Percentiles rank a stretch among this genome's conserved stretches.
Conservation (phyloP, 441 rosid genomes). For the Populus hybrid region DNA sequence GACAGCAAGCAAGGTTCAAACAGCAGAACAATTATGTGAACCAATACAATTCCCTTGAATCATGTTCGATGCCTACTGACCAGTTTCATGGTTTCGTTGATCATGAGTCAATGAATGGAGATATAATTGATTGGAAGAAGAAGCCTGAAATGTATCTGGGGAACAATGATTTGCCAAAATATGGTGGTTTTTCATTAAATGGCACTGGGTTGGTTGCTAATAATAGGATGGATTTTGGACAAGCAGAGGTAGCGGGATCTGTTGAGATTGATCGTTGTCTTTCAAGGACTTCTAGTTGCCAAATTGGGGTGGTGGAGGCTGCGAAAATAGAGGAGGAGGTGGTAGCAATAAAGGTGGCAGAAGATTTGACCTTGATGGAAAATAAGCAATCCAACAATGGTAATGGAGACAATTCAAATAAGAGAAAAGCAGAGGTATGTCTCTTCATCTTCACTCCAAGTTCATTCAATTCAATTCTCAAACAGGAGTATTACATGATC, state of each 20-base stretch:
- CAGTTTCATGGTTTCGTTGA: constrained; percentile 35
- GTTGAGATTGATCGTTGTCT: constrained; percentile 34
- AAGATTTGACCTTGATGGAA: constrained; percentile 18
- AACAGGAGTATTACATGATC: background rate
- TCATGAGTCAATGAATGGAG: constrained; percentile 13
- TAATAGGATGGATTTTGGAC: constrained; percentile 19
- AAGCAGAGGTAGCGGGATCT: background rate
- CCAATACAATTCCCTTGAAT: constrained; percentile 6
- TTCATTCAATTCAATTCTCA: background rate
- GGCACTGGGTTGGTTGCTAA: constrained; percentile 22
- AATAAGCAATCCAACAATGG: constrained; percentile 5
- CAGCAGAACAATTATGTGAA: background rate
- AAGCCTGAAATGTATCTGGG: constrained; percentile 29
- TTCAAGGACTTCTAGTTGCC: constrained; percentile 40
- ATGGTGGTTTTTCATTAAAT: constrained; percentile 27
- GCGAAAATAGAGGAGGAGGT: constrained; percentile 4
- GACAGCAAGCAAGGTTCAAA: constrained; percentile 28
- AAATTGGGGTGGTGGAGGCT: constrained; percentile 13
- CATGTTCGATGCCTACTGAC: constrained; percentile 18
- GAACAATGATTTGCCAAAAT: constrained; percentile 25
- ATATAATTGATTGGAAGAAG: constrained; percentile 22
- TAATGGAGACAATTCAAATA: constrained; percentile 16
- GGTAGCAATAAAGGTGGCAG: constrained; percentile 17
- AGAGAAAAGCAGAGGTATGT: constrained; percentile 51
- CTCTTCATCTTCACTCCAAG: background rate